These are phyloP conservation scores for Puccinia triticina DNA, from an alignment of 1,284 basidiomycete genomes.

Conservation along the genomic window DNA sequence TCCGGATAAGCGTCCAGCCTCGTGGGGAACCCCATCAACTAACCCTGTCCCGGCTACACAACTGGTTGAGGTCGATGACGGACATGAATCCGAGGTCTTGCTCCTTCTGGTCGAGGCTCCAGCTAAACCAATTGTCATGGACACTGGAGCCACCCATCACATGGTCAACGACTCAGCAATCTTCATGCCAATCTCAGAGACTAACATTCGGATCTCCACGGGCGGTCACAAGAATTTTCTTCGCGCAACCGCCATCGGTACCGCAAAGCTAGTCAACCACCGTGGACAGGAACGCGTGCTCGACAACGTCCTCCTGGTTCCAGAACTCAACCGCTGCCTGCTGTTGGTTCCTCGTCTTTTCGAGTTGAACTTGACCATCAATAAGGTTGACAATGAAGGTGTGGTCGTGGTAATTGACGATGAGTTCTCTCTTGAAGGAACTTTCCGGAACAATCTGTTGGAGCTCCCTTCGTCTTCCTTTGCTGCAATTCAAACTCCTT, in stretches of 20 bases:
- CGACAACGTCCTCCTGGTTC: background rate
- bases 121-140: background rate
- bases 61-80: too few relatives aligned
- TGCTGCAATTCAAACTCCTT: background rate
- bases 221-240: background rate
- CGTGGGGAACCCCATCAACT: too few relatives aligned
- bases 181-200: background rate
- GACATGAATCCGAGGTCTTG: too few relatives aligned
- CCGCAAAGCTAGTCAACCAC: background rate
- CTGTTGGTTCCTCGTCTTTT: background rate
- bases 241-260: background rate
- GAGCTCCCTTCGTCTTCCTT: background rate
- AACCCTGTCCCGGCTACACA: too few relatives aligned
- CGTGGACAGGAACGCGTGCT: background rate
- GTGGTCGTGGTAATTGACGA: background rate
- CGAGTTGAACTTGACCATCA: background rate
- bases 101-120: background rate
- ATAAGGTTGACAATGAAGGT: background rate
- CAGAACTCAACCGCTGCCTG: background rate
- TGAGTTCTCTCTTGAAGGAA: background rate
- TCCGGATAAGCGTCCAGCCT: too few relatives aligned
- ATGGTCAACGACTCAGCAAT: slow-evolving; percentile 1
- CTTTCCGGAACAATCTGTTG: background rate
- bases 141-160: slow-evolving; percentile 11
- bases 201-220: background rate